Conservation (phyloP, 441 rosid genomes). For the Euphorbia celastroides region DNA sequence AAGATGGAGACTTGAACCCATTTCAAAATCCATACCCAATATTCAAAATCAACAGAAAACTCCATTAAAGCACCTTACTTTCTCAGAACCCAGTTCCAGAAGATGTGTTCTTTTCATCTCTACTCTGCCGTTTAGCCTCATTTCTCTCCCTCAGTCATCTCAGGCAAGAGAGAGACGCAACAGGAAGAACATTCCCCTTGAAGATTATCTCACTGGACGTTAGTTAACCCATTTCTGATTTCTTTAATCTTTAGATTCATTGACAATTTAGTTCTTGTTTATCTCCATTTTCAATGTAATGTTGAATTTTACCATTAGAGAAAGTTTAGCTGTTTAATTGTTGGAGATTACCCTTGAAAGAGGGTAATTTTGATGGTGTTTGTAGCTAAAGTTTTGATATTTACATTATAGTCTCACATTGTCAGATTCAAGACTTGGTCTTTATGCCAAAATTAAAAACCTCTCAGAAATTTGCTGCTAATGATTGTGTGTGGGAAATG, state of each 20-base stretch:
- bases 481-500: not conserved
- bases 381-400: not conserved
- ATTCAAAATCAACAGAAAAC: not conserved
- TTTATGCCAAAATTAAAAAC: not conserved
- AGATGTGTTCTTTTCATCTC: conserved; percentile 45
- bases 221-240: conserved; percentile 3
- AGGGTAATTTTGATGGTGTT: not conserved
- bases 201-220: conserved; percentile 48
- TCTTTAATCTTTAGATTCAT: not conserved
- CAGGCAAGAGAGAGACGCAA: conserved; percentile 78
- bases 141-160: conserved; percentile 38
- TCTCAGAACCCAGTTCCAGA: conserved; percentile 49
- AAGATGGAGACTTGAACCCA: conserved; percentile 22
- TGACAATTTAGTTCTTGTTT: too few relatives aligned
- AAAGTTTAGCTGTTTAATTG: too few relatives aligned
- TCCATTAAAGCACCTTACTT: conserved; percentile 21
- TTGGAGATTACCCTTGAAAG: not conserved
- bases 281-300: too few relatives aligned
- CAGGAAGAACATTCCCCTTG: conserved; percentile 63
- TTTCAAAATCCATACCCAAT: conserved; percentile 4
- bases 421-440: not conserved
- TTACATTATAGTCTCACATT: not conserved
- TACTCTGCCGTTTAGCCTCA: conserved; percentile 39
- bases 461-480: not conserved
- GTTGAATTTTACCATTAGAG: too few relatives aligned